Percentiles rank a stretch among this genome's conserved stretches.
Evolutionary conservation across 1,284 basidiomycete species (phyloP).

Genomic region (Ceratobasidium sp.): DNA sequence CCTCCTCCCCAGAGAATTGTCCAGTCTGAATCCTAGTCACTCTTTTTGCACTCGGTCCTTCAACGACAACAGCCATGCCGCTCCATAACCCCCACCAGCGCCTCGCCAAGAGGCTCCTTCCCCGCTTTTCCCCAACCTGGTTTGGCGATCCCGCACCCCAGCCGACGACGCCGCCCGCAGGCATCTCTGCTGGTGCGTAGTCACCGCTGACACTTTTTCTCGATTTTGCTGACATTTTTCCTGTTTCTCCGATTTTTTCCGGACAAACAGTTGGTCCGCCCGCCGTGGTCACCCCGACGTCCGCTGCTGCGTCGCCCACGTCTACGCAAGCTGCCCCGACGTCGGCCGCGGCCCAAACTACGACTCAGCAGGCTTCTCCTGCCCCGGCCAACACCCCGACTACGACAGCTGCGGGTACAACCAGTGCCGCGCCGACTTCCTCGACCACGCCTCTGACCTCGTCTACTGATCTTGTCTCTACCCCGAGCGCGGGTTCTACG

Average conservation of each 20-base stretch:
- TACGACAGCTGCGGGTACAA: background rate
- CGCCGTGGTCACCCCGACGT: background rate
- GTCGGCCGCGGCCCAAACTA: background rate
- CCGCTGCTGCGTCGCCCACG: background rate
- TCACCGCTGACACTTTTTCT: background rate
- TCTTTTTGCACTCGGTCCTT: conserved; percentile 29
- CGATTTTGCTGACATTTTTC: conserved; percentile 6
- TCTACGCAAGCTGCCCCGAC: conserved; percentile 2
- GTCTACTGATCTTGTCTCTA: background rate
- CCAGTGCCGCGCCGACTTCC: background rate
- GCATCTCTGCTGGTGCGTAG: conserved; percentile 12
- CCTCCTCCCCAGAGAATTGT: background rate
- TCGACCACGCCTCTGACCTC: background rate
- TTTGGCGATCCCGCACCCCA: background rate
- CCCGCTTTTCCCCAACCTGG: conserved; percentile 38
- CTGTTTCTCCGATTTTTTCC: background rate
- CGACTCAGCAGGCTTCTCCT: background rate
- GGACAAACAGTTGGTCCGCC: background rate
- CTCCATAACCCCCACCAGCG: conserved; percentile 34
- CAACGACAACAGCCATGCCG: conserved; percentile 20
- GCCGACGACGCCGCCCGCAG: background rate
- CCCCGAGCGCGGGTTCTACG: background rate
- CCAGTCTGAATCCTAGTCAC: conserved; percentile 23
- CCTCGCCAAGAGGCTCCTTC: conserved; percentile 18
- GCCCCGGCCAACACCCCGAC: background rate